Conservation (phyloP, 2,329 filamentous ascomycete genomes). For the Fusarium sp. region DNA sequence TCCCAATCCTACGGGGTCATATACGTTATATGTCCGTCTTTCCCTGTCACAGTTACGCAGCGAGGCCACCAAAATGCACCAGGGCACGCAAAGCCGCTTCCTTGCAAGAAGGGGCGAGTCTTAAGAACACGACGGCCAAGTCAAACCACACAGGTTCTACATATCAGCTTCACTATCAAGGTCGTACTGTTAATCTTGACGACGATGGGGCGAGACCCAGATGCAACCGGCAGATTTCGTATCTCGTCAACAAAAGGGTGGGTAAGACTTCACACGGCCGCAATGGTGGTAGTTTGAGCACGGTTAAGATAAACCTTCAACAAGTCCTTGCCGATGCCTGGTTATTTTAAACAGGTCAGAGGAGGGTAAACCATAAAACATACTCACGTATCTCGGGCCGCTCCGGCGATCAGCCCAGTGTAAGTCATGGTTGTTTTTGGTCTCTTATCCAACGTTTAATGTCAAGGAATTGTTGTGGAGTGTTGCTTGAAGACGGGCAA, state of each 20-base stretch:
- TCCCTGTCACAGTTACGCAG: not conserved
- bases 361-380: not conserved
- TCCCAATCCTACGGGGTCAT: not conserved
- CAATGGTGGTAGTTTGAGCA: not conserved
- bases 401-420: not conserved
- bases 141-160: no score
- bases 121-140: no score
- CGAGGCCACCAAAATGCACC: not conserved
- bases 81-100: not conserved
- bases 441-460: not conserved
- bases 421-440: not conserved
- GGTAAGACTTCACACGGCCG: not conserved
- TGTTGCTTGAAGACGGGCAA: not conserved
- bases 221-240: not conserved
- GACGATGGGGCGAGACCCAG: not conserved
- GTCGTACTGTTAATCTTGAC: no score
- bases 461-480: not conserved
- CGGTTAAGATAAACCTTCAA: not conserved
- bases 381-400: not conserved
- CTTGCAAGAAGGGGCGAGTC: not conserved
- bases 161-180: no score
- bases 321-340: not conserved
- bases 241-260: not conserved
- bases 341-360: not conserved
- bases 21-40: not conserved